Evolutionary conservation across 1,284 basidiomycete genomes (phyloP), one percentile per base, ranked within the genome.

Genomic region (Anthracocystis setariae): DNA sequence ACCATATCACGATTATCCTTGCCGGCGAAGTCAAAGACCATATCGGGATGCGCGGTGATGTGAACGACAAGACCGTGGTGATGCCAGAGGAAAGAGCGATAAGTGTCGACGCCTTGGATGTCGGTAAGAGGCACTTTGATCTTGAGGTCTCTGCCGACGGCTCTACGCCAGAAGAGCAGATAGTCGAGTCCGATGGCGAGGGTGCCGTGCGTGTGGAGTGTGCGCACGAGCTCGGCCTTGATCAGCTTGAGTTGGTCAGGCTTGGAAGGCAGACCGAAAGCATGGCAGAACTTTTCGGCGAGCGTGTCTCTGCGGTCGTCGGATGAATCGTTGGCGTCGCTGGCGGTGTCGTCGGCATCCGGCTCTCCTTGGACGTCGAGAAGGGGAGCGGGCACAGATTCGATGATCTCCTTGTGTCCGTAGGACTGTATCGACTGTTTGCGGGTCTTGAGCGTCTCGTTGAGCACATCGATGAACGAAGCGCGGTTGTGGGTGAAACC

Each of bases 101-200:
- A 60, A 13, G 58, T 60, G n/a, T 64, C 62, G 32, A 67, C 75
- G 25, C 66, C 63, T 13, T 66, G 72, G 15, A 81, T 42, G 18
- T 80, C 73, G 37, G 55, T 70, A 33, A 81, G 62, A 1, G 78
- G 79, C 3, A 81, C 59, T 37, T 67, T 64, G 59, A 80, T 52
- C 40, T 74, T 72, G 33, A 76, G 69, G 21, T 76, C 77, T 37
- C 66, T 46, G 39, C 55, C 67, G 5, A 71, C 54, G 9, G 68
- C 60, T 49, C 69, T 67, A n/a, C 63, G 59, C 63, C 64, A 80
- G 58, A 74, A 79, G 71, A 73, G 73, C 35, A 81, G 46, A 25
- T 76, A 72, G 29, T 77, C 60, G 25, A 78, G 64, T 5, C 73
- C 70, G 38, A 81, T 65, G 20, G 74, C 77, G 23, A 81, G 46